A percentile compares a stretch with the other conserved stretches of the same genome.
These are phyloP conservation scores for Ochromonas danica DNA, from an alignment of 108 stramenopile species.

Conservation along the genomic window DNA sequence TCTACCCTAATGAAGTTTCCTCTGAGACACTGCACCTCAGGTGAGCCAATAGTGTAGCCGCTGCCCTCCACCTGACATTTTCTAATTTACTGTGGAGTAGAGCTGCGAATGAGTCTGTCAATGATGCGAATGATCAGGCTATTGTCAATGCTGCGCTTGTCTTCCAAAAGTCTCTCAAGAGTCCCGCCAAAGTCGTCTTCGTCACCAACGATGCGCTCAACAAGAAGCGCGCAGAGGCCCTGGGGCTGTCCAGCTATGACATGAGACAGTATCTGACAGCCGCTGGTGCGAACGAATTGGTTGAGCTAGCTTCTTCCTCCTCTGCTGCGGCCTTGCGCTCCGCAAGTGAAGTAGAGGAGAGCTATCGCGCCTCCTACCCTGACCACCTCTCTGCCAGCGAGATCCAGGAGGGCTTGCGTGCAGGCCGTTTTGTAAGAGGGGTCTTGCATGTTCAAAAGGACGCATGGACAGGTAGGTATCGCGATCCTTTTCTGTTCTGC, in stretches of 20 bases:
- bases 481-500: too few relatives aligned
- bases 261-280: background rate
- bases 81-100: background rate
- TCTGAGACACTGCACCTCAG: background rate
- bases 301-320: too few relatives aligned
- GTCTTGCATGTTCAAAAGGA: too few relatives aligned
- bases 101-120: conserved; percentile 51
- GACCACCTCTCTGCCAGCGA: too few relatives aligned
- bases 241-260: background rate
- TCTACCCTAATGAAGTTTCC: conserved; percentile 58
- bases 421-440: too few relatives aligned
- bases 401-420: too few relatives aligned
- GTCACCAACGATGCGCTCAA: conserved; percentile 59
- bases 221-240: conserved; percentile 32
- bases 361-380: too few relatives aligned
- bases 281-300: background rate
- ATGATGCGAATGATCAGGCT: conserved; percentile 62
- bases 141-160: conserved; percentile 53
- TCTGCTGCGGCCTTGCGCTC: too few relatives aligned
- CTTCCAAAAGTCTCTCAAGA: conserved; percentile 20
- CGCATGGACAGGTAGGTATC: too few relatives aligned
- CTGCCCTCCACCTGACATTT: background rate
- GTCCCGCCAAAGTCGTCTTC: conserved; percentile 34
- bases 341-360: too few relatives aligned
- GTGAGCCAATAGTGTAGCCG: background rate